Evolutionary conservation across 2,329 filamentous ascomycete genomes (phyloP).

Genomic region (Colletotrichum limetticola): DNA sequence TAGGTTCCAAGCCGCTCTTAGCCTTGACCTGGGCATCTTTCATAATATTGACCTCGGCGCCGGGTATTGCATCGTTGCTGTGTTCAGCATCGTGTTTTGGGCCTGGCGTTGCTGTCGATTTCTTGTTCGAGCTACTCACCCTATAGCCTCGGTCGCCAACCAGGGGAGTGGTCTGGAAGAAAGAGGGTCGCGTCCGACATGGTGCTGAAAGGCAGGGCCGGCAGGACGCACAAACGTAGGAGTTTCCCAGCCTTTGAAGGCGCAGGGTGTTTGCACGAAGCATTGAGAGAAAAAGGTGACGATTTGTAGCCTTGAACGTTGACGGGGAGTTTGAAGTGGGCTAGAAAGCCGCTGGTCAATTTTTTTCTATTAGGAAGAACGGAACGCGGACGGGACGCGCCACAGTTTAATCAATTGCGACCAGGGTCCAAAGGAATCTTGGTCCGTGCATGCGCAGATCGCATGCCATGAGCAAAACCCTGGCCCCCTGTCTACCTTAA

Average conservation of each 20-base stretch:
- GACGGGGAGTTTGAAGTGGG: conserved; percentile 7
- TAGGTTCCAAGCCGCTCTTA: background rate
- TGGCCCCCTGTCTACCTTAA: background rate
- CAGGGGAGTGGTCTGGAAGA: background rate
- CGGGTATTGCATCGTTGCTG: background rate
- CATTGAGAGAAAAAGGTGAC: conserved; percentile 41
- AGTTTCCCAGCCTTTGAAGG: conserved; percentile 41
- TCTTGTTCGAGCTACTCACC: background rate
- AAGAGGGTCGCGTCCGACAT: conserved; percentile 12
- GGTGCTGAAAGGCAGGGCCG: background rate
- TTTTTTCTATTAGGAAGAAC: conserved; percentile 5
- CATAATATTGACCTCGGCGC: background rate
- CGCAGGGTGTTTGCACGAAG: conserved; percentile 44
- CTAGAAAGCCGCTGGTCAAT: background rate
- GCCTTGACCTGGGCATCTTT: background rate
- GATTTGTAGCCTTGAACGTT: background rate
- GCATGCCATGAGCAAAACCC: background rate
- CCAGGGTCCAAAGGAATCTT: background rate
- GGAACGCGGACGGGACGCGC: conserved; percentile 3
- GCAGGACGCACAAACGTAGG: conserved; percentile 43
- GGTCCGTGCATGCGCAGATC: conserved; percentile 1
- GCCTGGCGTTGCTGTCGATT: background rate
- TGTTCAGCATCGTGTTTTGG: background rate
- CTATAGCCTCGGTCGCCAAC: conserved; percentile 12
- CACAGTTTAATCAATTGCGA: conserved; percentile 9